Percentiles rank a stretch among this genome's conserved stretches.
phyloP scores from a whole-genome alignment of 176 grass and related monocot species.

The Bromus sterilis region DNA sequence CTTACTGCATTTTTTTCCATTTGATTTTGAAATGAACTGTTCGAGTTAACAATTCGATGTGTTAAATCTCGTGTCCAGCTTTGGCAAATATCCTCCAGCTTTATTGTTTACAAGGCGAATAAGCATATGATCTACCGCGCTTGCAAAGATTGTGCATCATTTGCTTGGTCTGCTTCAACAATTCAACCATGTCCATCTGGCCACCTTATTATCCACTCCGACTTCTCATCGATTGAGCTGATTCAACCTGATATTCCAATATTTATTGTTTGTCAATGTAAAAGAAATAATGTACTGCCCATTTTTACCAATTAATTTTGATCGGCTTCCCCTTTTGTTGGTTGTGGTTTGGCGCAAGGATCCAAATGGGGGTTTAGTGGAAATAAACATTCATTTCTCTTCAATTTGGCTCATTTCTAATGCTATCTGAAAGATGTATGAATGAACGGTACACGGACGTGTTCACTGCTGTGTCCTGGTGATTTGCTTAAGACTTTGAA shows the following conservation, averaged over 20 bases:
- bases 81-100: conserved; percentile 90
- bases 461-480: too few relatives aligned
- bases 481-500: too few relatives aligned
- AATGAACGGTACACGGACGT: too few relatives aligned
- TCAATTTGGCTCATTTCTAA: too few relatives aligned
- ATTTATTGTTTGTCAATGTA: conserved; percentile 21
- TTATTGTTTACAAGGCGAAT: conserved; percentile 57
- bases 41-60: not conserved
- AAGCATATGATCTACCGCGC: conserved; percentile 7
- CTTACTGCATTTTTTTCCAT: not conserved
- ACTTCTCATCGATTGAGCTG: not conserved
- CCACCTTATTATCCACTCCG: not conserved
- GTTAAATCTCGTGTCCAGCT: conserved; percentile 37
- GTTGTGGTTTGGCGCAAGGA: not conserved
- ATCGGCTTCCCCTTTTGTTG: not conserved
- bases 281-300: not conserved
- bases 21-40: not conserved
- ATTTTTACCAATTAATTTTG: conserved; percentile 30
- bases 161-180: not conserved
- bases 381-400: too few relatives aligned
- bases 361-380: not conserved
- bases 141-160: conserved; percentile 14
- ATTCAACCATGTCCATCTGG: not conserved
- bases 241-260: not conserved
- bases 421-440: too few relatives aligned